Base-by-base conservation (phyloP, 371 early-diverging fungal genomes). In the Neoconidiobolus thromboides region DNA sequence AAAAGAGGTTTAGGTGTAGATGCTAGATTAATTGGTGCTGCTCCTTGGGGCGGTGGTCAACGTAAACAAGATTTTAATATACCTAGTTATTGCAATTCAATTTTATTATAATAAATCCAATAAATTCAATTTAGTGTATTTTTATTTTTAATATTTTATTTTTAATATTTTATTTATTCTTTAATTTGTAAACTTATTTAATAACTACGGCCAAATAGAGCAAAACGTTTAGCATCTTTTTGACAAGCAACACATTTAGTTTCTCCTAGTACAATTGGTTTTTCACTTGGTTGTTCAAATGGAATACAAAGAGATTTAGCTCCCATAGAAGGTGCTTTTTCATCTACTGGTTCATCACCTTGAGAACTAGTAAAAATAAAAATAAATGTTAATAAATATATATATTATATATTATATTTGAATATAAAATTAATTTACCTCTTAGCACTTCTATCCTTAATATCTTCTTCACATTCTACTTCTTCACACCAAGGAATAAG, bases 271-370 rank as follows among this genome's bases (percentile, higher is more conserved):
- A 84, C 72, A 59, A 89, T 80, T 14, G 86, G 83, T 53, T 76
- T 75, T 60, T 89, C 78, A 14, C 73, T 73, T 62, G 93, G 91
- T 78, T 96, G 91, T 53, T 80, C 77, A 69, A 92, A 92, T 26
- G 99, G 99, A 69, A 97, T 93, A 76, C 99, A 99, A 53, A 99
- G 82, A 3, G 97, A 88, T 74, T 99, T 99, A 66, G 99, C 99
- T 58, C 99, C 99, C 94, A 94, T 94, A 36, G 92, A 87, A 55
- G 96, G 94, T 61, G 96, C 99, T 70, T 86, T 85, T 53, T 94
- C 95, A 66, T 98, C 96, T 63, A 81, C 82, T 41, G 85, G 82
- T 73, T 90, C 89, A 61, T 80, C 86, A 37, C 75, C 77, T 43
- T 69, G 55, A 99, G 75, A 62, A 87, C 68, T 2, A 73, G 74